These are phyloP conservation scores for Rhizopogon salebrosus DNA, from an alignment of 768 basidiomycete species.

Conservation along the genomic window DNA sequence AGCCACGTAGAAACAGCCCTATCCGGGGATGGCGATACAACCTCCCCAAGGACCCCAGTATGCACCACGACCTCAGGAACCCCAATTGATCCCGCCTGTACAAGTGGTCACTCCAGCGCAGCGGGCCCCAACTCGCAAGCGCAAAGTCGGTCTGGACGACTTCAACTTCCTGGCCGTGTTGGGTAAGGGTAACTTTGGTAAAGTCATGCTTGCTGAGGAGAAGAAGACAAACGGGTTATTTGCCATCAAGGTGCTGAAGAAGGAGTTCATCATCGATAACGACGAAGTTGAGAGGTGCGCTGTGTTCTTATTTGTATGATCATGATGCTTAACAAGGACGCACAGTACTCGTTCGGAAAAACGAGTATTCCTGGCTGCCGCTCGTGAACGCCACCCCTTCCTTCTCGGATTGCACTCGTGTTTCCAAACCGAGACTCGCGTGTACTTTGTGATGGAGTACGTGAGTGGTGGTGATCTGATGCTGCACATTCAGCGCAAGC, in stretches of 20 bases:
- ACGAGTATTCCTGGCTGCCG: slow-evolving; percentile 96
- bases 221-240: slow-evolving; percentile 85
- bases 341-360: slow-evolving; percentile 96
- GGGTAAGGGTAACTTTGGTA: slow-evolving; percentile 99
- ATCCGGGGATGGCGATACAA: slow-evolving; percentile 18
- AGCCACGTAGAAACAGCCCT: slow-evolving; percentile 11
- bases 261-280: slow-evolving; percentile 99
- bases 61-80: slow-evolving; percentile 23
- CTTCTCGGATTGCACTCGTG: slow-evolving; percentile 94
- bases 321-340: slow-evolving; percentile 3
- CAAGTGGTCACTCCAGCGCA: slow-evolving; percentile 33
- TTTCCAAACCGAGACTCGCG: slow-evolving; percentile 98
- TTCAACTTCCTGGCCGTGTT: slow-evolving; percentile 99
- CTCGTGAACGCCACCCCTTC: slow-evolving; percentile 95
- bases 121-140: slow-evolving; percentile 48
- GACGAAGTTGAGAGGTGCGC: slow-evolving; percentile 97
- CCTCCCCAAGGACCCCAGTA: slow-evolving; percentile 20
- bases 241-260: slow-evolving; percentile 99
- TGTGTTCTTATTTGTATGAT: neutral
- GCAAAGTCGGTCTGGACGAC: slow-evolving; percentile 94
- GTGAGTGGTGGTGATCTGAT: slow-evolving; percentile 98
- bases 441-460: slow-evolving; percentile 99
- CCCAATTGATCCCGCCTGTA: slow-evolving; percentile 13
- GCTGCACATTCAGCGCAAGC: slow-evolving; percentile 98
- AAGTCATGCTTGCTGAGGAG: slow-evolving; percentile 99